A percentile compares a stretch with the other conserved stretches of the same genome.
These are phyloP conservation scores for Suhomyces xylopsoci DNA, from an alignment of 805 yeast species.

Conservation along the genomic window DNA sequence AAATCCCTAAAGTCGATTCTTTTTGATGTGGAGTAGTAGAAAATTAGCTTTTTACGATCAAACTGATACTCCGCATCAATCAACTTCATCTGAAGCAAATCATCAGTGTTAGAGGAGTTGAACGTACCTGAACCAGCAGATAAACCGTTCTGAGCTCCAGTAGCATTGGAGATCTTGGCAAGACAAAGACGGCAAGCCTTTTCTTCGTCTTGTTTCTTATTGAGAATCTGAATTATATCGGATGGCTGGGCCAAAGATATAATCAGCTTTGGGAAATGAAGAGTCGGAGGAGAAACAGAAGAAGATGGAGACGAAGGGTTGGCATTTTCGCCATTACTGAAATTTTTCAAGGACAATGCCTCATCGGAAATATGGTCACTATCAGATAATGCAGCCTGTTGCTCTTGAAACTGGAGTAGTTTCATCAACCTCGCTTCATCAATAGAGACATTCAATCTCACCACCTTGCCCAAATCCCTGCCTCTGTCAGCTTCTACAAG, in stretches of 20 bases:
- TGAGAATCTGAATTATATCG: conserved; percentile 57
- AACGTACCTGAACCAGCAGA: conserved; percentile 5
- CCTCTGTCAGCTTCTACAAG: conserved; percentile 86
- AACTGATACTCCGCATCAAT: conserved; percentile 79
- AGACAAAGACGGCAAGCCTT: conserved; percentile 63
- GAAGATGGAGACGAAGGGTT: conserved; percentile 6
- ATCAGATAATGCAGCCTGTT: conserved; percentile 57
- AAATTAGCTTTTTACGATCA: conserved; percentile 73
- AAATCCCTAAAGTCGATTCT: conserved; percentile 72
- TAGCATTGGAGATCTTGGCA: conserved; percentile 48
- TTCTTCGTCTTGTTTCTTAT: conserved; percentile 65
- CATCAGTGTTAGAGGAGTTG: conserved; percentile 5
- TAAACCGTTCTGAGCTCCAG: conserved; percentile 9
- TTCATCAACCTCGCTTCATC: conserved; percentile 70
- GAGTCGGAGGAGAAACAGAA: conserved; percentile 38
- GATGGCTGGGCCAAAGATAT: conserved; percentile 58
- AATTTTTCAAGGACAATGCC: conserved; percentile 24
- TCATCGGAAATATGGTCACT: conserved; percentile 14
- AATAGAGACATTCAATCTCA: conserved; percentile 52
- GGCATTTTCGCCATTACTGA: conserved; percentile 3
- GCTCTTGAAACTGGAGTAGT: conserved; percentile 65
- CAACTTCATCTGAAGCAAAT: conserved; percentile 51
- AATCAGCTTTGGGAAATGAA: conserved; percentile 67
- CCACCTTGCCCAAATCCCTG: conserved; percentile 67
- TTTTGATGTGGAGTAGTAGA: conserved; percentile 52